Evolutionary conservation across 2,329 filamentous ascomycete species (phyloP).

Genomic region (Penicillium nordicum): DNA sequence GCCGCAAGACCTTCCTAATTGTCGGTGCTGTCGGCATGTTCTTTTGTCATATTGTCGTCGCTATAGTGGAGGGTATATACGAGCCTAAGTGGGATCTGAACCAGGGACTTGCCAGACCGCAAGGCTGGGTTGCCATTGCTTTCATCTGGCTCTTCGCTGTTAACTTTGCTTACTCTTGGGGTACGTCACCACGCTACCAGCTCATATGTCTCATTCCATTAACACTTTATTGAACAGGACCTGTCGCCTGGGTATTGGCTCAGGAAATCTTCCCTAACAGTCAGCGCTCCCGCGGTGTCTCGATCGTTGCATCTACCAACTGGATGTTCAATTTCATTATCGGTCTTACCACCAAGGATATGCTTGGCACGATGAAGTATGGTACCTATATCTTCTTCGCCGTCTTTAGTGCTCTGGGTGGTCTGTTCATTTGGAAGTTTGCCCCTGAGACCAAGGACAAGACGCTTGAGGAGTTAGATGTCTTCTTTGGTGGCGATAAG

Average conservation of each 20-base stretch:
- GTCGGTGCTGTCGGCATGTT: slow-evolving; percentile 64
- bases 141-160: slow-evolving; percentile 60
- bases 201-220: background rate
- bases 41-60: slow-evolving; percentile 68
- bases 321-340: slow-evolving; percentile 37
- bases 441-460: slow-evolving; percentile 50
- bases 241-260: slow-evolving; percentile 53
- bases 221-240: slow-evolving; percentile 15
- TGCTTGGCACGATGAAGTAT: slow-evolving; percentile 27
- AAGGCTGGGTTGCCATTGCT: slow-evolving; percentile 64
- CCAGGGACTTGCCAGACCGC: slow-evolving; percentile 47
- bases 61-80: slow-evolving; percentile 47
- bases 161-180: slow-evolving; percentile 40
- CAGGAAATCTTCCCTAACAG: slow-evolving; percentile 35
- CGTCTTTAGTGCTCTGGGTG: slow-evolving; percentile 36
- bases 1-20: slow-evolving; percentile 37
- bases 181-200: slow-evolving; percentile 4
- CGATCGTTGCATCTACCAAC: slow-evolving; percentile 30
- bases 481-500: slow-evolving; percentile 39
- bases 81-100: slow-evolving; percentile 52
- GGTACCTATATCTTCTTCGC: slow-evolving; percentile 46
- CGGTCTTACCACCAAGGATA: slow-evolving; percentile 31
- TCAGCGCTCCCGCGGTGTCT: slow-evolving; percentile 28
- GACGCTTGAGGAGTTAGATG: slow-evolving; percentile 59
- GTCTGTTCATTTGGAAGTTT: slow-evolving; percentile 36